Conservation (phyloP, 2,329 filamentous ascomycete species). For the Blastomyces silverae region DNA sequence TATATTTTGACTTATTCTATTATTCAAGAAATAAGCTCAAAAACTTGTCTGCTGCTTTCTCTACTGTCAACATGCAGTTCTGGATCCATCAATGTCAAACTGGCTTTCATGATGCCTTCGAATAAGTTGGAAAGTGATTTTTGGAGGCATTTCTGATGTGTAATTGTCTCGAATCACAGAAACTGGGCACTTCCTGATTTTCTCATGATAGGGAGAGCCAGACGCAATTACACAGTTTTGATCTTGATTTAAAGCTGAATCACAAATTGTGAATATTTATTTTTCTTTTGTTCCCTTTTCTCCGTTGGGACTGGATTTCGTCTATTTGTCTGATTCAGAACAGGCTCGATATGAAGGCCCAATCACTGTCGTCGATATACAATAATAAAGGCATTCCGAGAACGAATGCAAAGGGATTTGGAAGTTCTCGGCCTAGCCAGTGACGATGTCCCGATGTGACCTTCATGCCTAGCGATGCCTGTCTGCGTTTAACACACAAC, state of each 20-base stretch:
- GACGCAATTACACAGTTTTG: background rate
- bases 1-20: background rate
- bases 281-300: background rate
- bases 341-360: background rate
- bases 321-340: background rate
- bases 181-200: background rate
- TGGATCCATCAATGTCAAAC: conserved; percentile 5
- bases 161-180: background rate
- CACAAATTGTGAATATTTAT: background rate
- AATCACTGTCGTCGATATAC: background rate
- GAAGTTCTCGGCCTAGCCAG: background rate
- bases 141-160: background rate
- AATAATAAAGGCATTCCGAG: background rate
- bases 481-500: background rate
- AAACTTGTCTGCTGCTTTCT: background rate
- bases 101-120: background rate
- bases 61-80: background rate
- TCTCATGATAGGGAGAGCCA: background rate
- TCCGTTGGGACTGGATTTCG: background rate
- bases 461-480: background rate
- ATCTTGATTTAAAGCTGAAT: background rate
- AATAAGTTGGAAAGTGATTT: background rate
- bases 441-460: background rate
- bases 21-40: conserved; percentile 3
- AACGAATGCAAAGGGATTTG: background rate